A percentile compares a stretch with the other conserved stretches of the same genome.
Evolutionary conservation across 441 rosid species (phyloP).

Genomic region (Sinapis alba): DNA sequence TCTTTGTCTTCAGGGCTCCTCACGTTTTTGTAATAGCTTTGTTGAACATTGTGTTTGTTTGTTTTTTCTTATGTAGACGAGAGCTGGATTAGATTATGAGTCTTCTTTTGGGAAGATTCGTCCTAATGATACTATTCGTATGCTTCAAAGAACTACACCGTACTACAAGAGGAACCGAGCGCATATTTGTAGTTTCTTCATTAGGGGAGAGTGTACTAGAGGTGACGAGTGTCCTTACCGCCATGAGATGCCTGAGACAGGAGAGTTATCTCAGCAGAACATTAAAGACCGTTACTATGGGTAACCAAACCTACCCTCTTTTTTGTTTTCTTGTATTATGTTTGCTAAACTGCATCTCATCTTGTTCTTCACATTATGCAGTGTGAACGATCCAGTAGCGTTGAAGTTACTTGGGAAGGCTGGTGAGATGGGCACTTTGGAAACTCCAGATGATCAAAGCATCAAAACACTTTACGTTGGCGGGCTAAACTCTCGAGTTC

Average conservation of each 20-base stretch:
- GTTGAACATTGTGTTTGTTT: background rate
- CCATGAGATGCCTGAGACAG: conserved; percentile 97
- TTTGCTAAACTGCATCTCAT: conserved; percentile 1
- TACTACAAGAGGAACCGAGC: conserved; percentile 90
- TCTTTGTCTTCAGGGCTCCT: background rate
- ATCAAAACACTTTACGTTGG: background rate
- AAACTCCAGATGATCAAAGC: background rate
- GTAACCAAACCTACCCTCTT: conserved; percentile 41
- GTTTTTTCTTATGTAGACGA: conserved; percentile 54
- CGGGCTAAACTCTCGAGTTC: background rate
- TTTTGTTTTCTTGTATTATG: conserved; percentile 8
- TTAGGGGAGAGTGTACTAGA: conserved; percentile 92
- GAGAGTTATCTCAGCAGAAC: conserved; percentile 80
- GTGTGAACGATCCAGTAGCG: conserved; percentile 96
- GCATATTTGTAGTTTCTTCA: conserved; percentile 91
- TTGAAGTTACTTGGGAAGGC: conserved; percentile 88
- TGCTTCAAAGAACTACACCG: conserved; percentile 91
- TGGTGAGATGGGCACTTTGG: conserved; percentile 83
- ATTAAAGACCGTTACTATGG: conserved; percentile 98
- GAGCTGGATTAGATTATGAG: conserved; percentile 95
- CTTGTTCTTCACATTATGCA: conserved; percentile 40
- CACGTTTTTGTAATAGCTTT: background rate
- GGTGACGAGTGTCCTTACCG: conserved; percentile 96
- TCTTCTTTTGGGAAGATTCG: conserved; percentile 83
- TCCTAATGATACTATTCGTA: conserved; percentile 81